phyloP scores from a whole-genome alignment of 257 asterid species.

The Gynochthodes officinalis region DNA sequence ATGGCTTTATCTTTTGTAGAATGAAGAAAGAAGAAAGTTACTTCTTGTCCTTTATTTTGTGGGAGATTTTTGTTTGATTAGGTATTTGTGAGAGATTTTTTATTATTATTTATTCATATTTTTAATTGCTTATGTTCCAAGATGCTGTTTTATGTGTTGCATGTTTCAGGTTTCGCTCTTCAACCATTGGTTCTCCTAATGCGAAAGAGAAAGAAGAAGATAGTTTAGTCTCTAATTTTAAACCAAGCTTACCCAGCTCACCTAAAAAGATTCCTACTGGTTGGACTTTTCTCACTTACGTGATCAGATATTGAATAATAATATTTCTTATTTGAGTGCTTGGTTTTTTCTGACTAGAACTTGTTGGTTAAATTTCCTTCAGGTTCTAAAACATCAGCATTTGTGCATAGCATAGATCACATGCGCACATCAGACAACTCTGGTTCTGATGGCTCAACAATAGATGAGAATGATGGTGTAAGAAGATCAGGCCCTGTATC shows the following conservation, averaged over 20 bases:
- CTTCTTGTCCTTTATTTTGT: background rate
- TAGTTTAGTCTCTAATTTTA: constrained; percentile 21
- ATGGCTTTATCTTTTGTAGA: background rate
- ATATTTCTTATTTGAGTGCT: background rate
- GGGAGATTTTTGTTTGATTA: too few species aligned
- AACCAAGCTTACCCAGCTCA: constrained; percentile 12
- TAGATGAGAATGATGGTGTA: constrained; percentile 30
- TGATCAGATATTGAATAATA: background rate
- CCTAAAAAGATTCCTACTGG: constrained; percentile 25
- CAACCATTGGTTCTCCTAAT: constrained; percentile 20
- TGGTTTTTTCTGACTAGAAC: background rate
- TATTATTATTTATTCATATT: background rate
- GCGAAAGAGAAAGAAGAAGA: constrained; percentile 31
- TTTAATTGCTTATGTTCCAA: constrained; percentile 1
- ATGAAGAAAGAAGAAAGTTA: background rate
- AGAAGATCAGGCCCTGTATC: constrained; percentile 29
- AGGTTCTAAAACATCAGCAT: constrained; percentile 25
- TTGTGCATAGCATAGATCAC: constrained; percentile 17
- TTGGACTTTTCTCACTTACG: constrained; percentile 10
- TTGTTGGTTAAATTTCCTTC: background rate
- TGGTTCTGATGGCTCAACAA: constrained; percentile 21
- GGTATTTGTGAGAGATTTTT: too few species aligned
- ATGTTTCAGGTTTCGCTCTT: constrained; percentile 14
- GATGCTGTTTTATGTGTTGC: background rate
- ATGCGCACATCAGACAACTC: constrained; percentile 17